phyloP scores from a whole-genome alignment of 2,329 filamentous ascomycete genomes.

The Cladorrhinum sp. region DNA sequence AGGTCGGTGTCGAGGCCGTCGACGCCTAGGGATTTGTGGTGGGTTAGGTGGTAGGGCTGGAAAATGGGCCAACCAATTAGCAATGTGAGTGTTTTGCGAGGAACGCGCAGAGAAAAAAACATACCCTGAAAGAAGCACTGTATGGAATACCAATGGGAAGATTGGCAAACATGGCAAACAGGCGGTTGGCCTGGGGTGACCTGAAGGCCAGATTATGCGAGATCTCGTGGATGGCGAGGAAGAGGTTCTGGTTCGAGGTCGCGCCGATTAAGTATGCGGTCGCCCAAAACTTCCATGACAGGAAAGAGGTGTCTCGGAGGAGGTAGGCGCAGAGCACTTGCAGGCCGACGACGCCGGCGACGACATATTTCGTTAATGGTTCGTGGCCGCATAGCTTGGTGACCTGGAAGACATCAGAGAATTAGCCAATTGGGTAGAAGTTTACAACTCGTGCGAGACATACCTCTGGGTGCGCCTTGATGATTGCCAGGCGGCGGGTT shows the following conservation, averaged over 20 bases:
- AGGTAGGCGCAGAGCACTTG: conserved; percentile 76
- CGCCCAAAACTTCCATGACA: conserved; percentile 80
- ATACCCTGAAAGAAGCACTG: conserved; percentile 89
- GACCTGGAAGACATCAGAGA: conserved; percentile 55
- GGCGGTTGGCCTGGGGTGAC: conserved; percentile 72
- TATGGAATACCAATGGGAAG: conserved; percentile 94
- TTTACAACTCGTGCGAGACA: conserved; percentile 12
- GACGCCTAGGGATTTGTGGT: conserved; percentile 97
- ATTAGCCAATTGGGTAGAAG: not conserved
- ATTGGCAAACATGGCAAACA: conserved; percentile 91
- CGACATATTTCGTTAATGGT: conserved; percentile 91
- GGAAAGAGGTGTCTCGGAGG: conserved; percentile 72
- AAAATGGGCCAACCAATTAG: not conserved
- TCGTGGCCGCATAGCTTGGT: conserved; percentile 96
- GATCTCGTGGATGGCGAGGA: conserved; percentile 98
- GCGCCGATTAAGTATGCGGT: conserved; percentile 90
- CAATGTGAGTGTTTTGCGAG: not conserved
- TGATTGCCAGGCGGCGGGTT: conserved; percentile 86
- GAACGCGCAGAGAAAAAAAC: not conserved
- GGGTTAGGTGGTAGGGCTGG: conserved; percentile 95
- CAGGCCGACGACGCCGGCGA: conserved; percentile 75
- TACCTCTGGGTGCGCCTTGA: conserved; percentile 97
- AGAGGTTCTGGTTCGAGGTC: conserved; percentile 96
- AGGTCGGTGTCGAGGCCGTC: conserved; percentile 95
- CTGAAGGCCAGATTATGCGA: conserved; percentile 95